Base-by-base conservation (phyloP, 2,329 filamentous ascomycete genomes). In the Alternaria conjuncta region DNA sequence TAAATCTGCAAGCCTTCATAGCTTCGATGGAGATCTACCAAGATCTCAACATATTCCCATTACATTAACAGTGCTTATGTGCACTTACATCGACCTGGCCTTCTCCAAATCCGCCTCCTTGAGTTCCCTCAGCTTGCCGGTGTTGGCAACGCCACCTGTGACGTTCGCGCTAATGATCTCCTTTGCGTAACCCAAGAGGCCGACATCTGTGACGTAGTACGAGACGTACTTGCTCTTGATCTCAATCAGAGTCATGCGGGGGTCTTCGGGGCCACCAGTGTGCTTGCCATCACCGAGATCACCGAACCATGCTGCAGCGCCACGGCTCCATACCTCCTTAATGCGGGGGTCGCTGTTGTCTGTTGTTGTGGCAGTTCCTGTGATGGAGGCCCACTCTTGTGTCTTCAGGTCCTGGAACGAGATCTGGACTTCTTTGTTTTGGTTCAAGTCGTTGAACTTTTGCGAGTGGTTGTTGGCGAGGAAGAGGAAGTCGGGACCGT, bases 401-500 rank as follows among this genome's bases (percentile, higher is more conserved):
- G 77, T 82, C 56, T 75, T 82, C 55, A 68, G 75, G 75, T 86
- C 80, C 54, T 84, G 82, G 78, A 85, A 83, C 20, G 79, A 80
- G 55, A 86, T 71, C 55, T 82, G 79, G 55, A 80, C 78, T 65
- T 82, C 79, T 21, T 78, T 78, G 72, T 80, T 81, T n/a, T 77
- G 58, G 9, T 78, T 66, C 10, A 86, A 72, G 69, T 86, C 84
- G 51, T 75, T 68, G 73, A 85, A 84, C 54, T 86, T 86, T 55
- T 78, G 68, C 49, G 79, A 82, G 76, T 85, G 77, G 25, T 69
- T 74, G 77, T 86, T 86, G 71, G 82, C 75, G 50, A 86, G 80
- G 78, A 84, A 85, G 67, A 85, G 80, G 71, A 85, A 83, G 72
- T 86, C 83, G 7, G 84, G 84, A 11, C 84, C 84, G 54, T 70